These are phyloP conservation scores for Erigeron philadelphicus DNA, from an alignment of 140 eudicot genomes.

Conservation along the genomic window DNA sequence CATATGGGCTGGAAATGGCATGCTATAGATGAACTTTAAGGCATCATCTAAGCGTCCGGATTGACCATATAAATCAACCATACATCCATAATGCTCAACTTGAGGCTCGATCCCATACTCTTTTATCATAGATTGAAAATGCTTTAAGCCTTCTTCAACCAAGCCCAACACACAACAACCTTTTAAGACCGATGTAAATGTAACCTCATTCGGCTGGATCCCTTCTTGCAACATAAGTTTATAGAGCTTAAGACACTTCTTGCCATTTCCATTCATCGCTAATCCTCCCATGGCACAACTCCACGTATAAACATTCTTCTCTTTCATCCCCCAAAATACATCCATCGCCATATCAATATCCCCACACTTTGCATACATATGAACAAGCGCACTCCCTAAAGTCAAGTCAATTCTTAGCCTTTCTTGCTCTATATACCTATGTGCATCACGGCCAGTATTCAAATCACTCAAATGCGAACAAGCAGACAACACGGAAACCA, in stretches of 20 bases:
- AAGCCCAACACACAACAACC: conserved; percentile 47
- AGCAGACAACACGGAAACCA: conserved; percentile 20
- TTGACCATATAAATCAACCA: conserved; percentile 47
- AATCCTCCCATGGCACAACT: conserved; percentile 47
- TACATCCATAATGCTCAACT: conserved; percentile 45
- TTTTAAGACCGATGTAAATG: conserved; percentile 32
- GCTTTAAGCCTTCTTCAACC: conserved; percentile 37
- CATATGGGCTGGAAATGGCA: conserved; percentile 38
- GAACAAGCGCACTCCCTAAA: conserved; percentile 36
- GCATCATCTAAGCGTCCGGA: conserved; percentile 41
- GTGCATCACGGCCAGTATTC: conserved; percentile 24
- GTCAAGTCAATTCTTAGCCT: conserved; percentile 23
- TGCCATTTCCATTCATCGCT: conserved; percentile 42
- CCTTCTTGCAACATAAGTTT: conserved; percentile 30
- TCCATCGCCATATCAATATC: conserved; percentile 38
- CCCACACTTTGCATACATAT: conserved; percentile 54
- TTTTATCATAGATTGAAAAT: conserved; percentile 34
- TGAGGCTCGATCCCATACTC: conserved; percentile 31
- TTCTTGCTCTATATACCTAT: conserved; percentile 27
- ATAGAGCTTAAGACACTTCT: conserved; percentile 33
- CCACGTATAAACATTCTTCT: conserved; percentile 42
- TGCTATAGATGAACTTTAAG: conserved; percentile 26
- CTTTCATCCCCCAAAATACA: conserved; percentile 35
- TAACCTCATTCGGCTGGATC: conserved; percentile 37
- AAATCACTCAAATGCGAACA: conserved; percentile 16